Base-by-base conservation (phyloP, 345 rosid species). In the Alliaria petiolata region DNA sequence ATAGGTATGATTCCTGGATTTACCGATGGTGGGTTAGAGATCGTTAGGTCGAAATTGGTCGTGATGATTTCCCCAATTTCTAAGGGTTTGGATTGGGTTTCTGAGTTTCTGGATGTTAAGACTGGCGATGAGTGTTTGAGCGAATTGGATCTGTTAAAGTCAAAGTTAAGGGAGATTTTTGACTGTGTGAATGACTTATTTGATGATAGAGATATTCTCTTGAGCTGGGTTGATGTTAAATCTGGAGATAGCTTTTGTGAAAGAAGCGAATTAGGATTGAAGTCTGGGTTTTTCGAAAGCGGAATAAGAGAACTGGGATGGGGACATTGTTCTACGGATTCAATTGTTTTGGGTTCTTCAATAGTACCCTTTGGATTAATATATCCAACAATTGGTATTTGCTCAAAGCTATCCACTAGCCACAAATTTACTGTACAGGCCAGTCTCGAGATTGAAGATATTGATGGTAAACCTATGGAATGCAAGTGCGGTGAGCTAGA, bases 311-410 rank as follows among this genome's bases (percentile, higher is more conserved):
- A 76, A 53, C 79, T 91, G 54, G 90, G 93, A 17, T 95, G 97
- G 99, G 99, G 98, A 0, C 81, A 81, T 79, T 89, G 92, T 76
- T 88, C 96, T 0, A 82, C 85, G 39, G 91, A 91, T 64, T 85
- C 87, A 0, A 70, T 89, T 64, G 42, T 89, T 70, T 65, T 85
- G 28, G 92, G 92, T 68, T 78, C 96, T 45, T 76, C 83, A 8
- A 39, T 91, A 5, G 76, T 89, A 73, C 92, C 93, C 26, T 89
- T 95, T 58, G 95, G 90, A 33, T 84, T 95, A 77, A 85, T 95
- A 67, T 95, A 88, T 79, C 96, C 99, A 1, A 63, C 67, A 9
- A 85, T 95, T 49, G 85, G 81, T 28, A 28, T 91, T 57, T 78
- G 60, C 0, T 75, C 85, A 0, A 72, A 60, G 55, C 28, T 63